Conservation (phyloP, 495 filamentous ascomycete species). For the Talaromyces proteolyticus region DNA sequence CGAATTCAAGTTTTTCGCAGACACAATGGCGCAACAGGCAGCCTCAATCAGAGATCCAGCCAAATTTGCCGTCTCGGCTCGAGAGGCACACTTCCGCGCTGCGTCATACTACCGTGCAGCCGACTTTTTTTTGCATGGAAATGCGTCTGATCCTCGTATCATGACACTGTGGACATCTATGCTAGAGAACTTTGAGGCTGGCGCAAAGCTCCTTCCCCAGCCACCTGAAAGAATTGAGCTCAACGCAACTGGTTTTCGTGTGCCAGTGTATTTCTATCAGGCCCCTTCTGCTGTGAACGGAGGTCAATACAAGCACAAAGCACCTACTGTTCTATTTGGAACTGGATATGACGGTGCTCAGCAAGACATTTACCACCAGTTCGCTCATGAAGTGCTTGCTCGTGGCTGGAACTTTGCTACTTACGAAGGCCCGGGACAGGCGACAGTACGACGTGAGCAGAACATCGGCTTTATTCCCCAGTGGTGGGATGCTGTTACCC, state of each 20-base stretch:
- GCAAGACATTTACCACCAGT: slow-evolving; percentile 36
- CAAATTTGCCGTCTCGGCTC: slow-evolving; percentile 19
- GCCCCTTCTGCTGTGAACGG: slow-evolving; percentile 1
- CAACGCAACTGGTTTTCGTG: slow-evolving; percentile 19
- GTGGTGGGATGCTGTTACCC: slow-evolving; percentile 41
- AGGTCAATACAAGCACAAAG: not conserved
- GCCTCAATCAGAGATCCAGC: not conserved
- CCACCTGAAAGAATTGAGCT: slow-evolving; percentile 28
- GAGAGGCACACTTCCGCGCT: slow-evolving; percentile 26
- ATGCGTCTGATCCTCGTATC: slow-evolving; percentile 17
- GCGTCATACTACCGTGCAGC: slow-evolving; percentile 37
- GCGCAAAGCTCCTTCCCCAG: slow-evolving; percentile 24
- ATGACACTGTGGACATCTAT: slow-evolving; percentile 43
- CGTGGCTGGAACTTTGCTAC: slow-evolving; percentile 40
- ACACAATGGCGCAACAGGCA: slow-evolving; percentile 3
- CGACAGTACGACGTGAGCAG: slow-evolving; percentile 35
- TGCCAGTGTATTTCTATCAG: slow-evolving; percentile 23
- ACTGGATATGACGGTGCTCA: slow-evolving; percentile 34
- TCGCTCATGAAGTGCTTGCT: slow-evolving; percentile 24
- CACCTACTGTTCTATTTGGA: slow-evolving; percentile 29
- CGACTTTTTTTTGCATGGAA: slow-evolving; percentile 39
- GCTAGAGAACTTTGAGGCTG: slow-evolving; percentile 38
- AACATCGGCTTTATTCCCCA: slow-evolving; percentile 39
- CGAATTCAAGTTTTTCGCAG: slow-evolving; percentile 24
- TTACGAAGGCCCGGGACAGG: slow-evolving; percentile 47